Conservation (phyloP, 352 stramenopile genomes). For the Globisporangium uncinulatum region DNA sequence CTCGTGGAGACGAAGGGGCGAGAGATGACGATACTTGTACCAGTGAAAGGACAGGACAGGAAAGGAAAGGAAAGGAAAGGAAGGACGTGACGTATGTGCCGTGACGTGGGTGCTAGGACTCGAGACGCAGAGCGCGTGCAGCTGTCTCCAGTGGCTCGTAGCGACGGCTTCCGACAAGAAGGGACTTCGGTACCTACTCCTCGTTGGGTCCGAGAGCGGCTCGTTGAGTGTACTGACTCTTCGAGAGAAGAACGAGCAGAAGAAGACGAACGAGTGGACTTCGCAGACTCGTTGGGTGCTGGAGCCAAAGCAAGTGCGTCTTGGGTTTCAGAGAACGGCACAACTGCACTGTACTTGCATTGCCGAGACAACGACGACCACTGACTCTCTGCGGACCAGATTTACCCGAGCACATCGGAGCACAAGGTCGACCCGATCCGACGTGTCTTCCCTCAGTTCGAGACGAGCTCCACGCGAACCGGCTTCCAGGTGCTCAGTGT, state of each 20-base stretch:
- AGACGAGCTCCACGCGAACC: not conserved
- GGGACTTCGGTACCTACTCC: conserved; percentile 16
- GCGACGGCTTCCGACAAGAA: conserved; percentile 1
- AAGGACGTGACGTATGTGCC: not conserved
- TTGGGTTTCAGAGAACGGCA: too few relatives aligned
- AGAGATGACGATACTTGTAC: too few relatives aligned
- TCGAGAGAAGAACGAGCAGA: not conserved
- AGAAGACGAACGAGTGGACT: not conserved
- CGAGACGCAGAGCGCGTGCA: conserved; percentile 7
- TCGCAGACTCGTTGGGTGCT: not conserved
- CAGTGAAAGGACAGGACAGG: not conserved
- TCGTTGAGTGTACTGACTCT: conserved; percentile 23
- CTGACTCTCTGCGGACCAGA: conserved; percentile 10
- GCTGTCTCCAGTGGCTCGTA: conserved; percentile 21
- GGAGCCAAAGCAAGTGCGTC: conserved; percentile 4
- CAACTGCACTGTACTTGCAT: too few relatives aligned
- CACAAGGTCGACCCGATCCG: conserved; percentile 24
- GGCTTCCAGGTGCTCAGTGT: conserved; percentile 25
- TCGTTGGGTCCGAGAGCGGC: conserved; percentile 29
- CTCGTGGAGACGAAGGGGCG: not conserved
- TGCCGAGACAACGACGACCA: too few relatives aligned
- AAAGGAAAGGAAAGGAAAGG: not conserved
- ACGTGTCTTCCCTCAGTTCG: conserved; percentile 18
- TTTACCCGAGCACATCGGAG: conserved; percentile 29
- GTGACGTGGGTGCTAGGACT: conserved; percentile 6